Evolutionary conservation across 139 green algal genomes (phyloP).

Genomic region (Eudorina sp.): DNA sequence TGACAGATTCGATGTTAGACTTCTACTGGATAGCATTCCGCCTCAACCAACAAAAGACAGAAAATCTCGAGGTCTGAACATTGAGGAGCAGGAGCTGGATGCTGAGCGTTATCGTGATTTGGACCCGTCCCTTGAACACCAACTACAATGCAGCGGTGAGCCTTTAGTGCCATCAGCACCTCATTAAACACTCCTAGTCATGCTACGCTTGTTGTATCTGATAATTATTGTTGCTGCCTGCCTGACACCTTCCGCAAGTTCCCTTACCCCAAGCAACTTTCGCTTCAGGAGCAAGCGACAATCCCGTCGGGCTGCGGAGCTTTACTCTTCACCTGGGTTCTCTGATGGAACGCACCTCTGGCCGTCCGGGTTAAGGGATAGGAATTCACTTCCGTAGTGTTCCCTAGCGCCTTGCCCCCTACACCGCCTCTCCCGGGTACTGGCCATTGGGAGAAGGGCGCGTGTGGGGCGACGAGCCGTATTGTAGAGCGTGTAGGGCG

Average conservation of each 20-base stretch:
- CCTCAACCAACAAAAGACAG: background rate
- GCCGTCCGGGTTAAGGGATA: background rate
- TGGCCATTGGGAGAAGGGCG: too few species aligned
- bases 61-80: background rate
- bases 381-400: background rate
- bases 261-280: background rate
- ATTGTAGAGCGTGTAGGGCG: too few species aligned
- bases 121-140: slow-evolving; percentile 30
- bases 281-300: slow-evolving; percentile 1
- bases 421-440: too few species aligned
- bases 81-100: slow-evolving; percentile 29
- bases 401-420: too few species aligned
- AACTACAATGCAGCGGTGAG: slow-evolving; percentile 23
- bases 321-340: background rate
- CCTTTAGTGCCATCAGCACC: background rate
- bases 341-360: background rate
- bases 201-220: too few species aligned
- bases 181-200: too few species aligned
- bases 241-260: background rate
- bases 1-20: slow-evolving; percentile 53
- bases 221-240: background rate
- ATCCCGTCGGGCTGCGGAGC: background rate
- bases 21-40: slow-evolving; percentile 42
- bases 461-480: too few species aligned
- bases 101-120: slow-evolving; percentile 46